Evolutionary conservation across 1,139 yeast genomes (phyloP).

Genomic region (Casaregolazyma suthepensis): DNA sequence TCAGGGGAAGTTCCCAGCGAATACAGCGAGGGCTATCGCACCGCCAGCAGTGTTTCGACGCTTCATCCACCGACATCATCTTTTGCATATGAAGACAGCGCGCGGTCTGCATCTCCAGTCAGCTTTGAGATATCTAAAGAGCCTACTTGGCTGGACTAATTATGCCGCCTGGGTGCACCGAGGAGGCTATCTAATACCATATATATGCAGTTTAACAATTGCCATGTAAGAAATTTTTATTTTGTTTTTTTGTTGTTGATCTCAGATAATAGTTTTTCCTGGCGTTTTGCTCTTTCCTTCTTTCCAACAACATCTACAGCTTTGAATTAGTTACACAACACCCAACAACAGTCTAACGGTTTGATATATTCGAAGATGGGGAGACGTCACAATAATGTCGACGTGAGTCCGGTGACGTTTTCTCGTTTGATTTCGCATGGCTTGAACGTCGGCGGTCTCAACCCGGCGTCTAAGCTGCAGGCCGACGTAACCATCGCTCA

Average conservation of each 20-base stretch:
- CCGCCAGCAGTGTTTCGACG: not conserved
- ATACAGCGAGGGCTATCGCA: not conserved
- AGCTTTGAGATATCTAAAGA: slow-evolving; percentile 26
- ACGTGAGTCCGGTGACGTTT: slow-evolving; percentile 7
- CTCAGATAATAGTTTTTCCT: too few species aligned
- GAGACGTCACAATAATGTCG: slow-evolving; percentile 3
- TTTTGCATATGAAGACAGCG: slow-evolving; percentile 5
- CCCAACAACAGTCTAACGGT: not conserved
- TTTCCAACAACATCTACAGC: not conserved
- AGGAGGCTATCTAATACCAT: not conserved
- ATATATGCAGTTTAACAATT: not conserved
- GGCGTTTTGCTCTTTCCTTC: not conserved
- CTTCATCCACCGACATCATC: slow-evolving; percentile 4
- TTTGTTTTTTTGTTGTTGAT: not conserved
- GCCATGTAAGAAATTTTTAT: not conserved
- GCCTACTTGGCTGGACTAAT: slow-evolving; percentile 26
- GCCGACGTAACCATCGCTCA: slow-evolving; percentile 5
- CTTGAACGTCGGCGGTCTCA: slow-evolving; percentile 8
- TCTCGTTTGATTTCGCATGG: slow-evolving; percentile 9
- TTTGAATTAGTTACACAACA: not conserved
- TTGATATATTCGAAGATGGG: not conserved
- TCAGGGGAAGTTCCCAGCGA: not conserved
- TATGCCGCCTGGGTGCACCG: not conserved
- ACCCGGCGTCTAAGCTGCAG: slow-evolving; percentile 9
- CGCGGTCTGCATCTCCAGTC: slow-evolving; percentile 23